These are phyloP conservation scores for Solanum corneliomulleri DNA, from an alignment of 257 asterid genomes.

Conservation along the genomic window DNA sequence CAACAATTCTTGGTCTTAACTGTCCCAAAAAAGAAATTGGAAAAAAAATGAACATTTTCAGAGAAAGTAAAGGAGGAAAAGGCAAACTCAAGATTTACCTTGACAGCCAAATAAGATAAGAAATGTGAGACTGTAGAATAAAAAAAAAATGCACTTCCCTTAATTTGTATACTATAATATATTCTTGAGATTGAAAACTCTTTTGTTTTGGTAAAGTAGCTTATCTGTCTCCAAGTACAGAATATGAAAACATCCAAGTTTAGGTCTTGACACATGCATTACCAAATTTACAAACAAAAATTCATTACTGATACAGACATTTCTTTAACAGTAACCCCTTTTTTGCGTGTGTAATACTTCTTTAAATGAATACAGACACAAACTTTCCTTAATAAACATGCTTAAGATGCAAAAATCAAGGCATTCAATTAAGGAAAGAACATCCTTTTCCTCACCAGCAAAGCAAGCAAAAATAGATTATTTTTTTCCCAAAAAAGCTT, in stretches of 20 bases:
- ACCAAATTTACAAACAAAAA: background rate
- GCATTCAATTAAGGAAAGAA: slow-evolving; percentile 6
- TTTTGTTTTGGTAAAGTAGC: background rate
- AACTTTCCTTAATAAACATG: background rate
- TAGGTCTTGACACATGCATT: background rate
- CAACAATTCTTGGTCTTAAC: background rate
- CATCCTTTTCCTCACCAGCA: slow-evolving; percentile 1
- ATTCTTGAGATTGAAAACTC: background rate
- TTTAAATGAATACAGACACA: background rate
- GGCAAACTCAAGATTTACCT: background rate
- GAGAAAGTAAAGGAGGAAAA: background rate
- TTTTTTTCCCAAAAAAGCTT: background rate
- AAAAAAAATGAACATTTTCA: background rate
- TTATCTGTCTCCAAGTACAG: background rate
- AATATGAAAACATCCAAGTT: background rate
- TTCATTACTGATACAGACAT: background rate
- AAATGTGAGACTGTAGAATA: background rate
- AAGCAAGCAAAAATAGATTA: background rate
- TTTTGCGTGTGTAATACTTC: background rate
- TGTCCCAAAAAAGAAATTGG: background rate
- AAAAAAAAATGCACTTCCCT: background rate
- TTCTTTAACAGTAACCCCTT: background rate
- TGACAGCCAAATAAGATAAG: background rate
- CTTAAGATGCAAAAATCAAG: slow-evolving; percentile 1
- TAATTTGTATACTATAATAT: background rate